Evolutionary conservation across 176 grass and related monocot species (phyloP).

Genomic region (Ampelocalamus luodianensis): DNA sequence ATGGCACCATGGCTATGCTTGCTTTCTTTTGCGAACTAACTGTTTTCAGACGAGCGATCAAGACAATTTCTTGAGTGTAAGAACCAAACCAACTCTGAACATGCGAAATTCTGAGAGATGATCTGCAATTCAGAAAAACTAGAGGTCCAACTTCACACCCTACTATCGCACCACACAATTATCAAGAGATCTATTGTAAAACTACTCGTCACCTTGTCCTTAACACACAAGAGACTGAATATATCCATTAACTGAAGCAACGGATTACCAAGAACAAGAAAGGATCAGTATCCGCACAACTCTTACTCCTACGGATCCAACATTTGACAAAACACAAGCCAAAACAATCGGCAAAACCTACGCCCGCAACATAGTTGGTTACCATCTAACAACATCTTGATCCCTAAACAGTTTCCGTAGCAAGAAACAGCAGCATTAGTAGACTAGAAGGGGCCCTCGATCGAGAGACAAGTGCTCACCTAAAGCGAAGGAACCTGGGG

Average conservation of each 20-base stretch:
- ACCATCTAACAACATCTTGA: conserved; percentile 7
- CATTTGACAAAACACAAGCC: neutral
- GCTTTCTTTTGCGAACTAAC: no score
- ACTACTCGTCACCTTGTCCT: neutral
- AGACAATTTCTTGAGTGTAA: neutral
- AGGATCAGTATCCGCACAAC: neutral
- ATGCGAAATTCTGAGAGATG: neutral
- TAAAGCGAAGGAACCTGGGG: conserved; percentile 6
- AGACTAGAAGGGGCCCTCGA: neutral
- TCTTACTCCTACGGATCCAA: conserved; percentile 36
- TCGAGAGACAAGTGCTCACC: conserved; percentile 33
- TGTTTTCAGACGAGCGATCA: neutral
- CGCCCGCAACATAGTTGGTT: neutral
- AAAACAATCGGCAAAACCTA: neutral
- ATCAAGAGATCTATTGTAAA: conserved; percentile 34
- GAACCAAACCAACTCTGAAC: conserved; percentile 17
- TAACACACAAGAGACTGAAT: neutral
- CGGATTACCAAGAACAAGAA: conserved; percentile 25
- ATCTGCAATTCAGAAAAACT: conserved; percentile 21
- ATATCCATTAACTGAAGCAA: neutral
- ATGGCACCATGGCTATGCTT: neutral
- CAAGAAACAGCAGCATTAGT: conserved; percentile 5
- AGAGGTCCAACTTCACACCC: neutral
- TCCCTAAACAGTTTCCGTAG: conserved; percentile 3
- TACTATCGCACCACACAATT: neutral